These are phyloP conservation scores for Boeremia exigua DNA, from an alignment of 2,329 filamentous ascomycete genomes.

Conservation along the genomic window DNA sequence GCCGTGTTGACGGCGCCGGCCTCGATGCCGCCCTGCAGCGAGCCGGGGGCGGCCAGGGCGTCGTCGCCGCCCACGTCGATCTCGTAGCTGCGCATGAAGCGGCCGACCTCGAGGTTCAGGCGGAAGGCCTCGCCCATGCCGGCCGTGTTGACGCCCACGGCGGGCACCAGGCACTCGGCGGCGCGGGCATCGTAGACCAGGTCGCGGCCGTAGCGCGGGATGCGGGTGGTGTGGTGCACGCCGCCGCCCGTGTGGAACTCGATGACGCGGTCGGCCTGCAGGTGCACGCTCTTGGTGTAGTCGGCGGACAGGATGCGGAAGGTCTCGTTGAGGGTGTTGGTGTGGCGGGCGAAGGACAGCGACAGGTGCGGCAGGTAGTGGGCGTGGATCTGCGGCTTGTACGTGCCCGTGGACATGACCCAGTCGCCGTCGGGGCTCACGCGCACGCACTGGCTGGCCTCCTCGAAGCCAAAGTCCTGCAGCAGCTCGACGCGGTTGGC, in stretches of 20 bases:
- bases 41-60: conserved; percentile 69
- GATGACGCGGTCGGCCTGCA: conserved; percentile 88
- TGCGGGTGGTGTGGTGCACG: conserved; percentile 84
- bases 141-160: conserved; percentile 85
- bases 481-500: conserved; percentile 92
- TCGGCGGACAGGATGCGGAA: conserved; percentile 88
- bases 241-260: conserved; percentile 92
- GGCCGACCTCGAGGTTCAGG: conserved; percentile 86
- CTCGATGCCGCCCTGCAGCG: conserved; percentile 84
- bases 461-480: conserved; percentile 97
- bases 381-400: conserved; percentile 82
- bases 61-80: conserved; percentile 89
- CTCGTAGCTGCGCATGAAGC: conserved; percentile 94
- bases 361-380: conserved; percentile 93
- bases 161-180: conserved; percentile 84
- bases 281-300: conserved; percentile 91
- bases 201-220: conserved; percentile 92
- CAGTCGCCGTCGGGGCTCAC: conserved; percentile 96
- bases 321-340: conserved; percentile 86
- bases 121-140: conserved; percentile 92
- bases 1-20: conserved; percentile 87
- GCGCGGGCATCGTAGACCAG: conserved; percentile 81
- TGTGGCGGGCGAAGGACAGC: conserved; percentile 92
- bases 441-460: conserved; percentile 88
- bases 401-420: conserved; percentile 53